A percentile compares a stretch with the other conserved stretches of the same genome.
Conservation (phyloP, 2,329 filamentous ascomycete genomes). For the Epichloe baconii region DNA sequence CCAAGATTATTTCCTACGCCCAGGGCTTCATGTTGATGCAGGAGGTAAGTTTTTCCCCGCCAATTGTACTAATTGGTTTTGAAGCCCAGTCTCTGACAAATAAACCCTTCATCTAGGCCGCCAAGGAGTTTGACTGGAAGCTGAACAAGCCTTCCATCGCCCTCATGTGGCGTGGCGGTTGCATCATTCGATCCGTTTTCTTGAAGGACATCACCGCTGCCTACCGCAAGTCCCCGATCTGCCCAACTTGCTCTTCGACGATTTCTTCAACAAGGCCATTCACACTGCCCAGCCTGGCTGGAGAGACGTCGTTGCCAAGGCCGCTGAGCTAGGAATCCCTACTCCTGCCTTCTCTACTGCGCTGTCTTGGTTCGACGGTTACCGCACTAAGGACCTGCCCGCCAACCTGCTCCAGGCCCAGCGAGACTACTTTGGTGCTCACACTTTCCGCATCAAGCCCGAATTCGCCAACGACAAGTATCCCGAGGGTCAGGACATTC, state of each 20-base stretch:
- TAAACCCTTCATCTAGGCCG: constrained; percentile 47
- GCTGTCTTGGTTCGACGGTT: constrained; percentile 96
- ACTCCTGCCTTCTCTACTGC: constrained; percentile 95
- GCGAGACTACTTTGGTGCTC: constrained; percentile 97
- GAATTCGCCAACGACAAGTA: constrained; percentile 67
- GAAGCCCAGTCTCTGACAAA: not conserved
- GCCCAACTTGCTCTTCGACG: constrained; percentile 95
- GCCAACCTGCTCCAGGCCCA: constrained; percentile 98
- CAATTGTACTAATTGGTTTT: not conserved
- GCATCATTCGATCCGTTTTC: constrained; percentile 99
- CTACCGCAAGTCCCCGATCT: constrained; percentile 88
- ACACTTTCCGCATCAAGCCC: constrained; percentile 82
- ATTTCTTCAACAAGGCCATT: constrained; percentile 99
- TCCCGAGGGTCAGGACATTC: constrained; percentile 74
- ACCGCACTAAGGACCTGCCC: constrained; percentile 91
- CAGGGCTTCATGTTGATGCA: constrained; percentile 99
- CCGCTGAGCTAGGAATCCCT: constrained; percentile 87
- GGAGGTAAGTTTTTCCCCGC: constrained; percentile 47
- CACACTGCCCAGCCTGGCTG: constrained; percentile 88
- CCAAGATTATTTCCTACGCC: constrained; percentile 99
- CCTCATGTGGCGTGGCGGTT: constrained; percentile 99
- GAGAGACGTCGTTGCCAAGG: constrained; percentile 84
- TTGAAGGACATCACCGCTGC: constrained; percentile 98
- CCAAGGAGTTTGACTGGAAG: constrained; percentile 94
- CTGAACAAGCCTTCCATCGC: constrained; percentile 99